Evolutionary conservation across 352 stramenopile genomes (phyloP), one percentile per base, ranked within the genome.

Genomic region (Globisporangium iwayamae): DNA sequence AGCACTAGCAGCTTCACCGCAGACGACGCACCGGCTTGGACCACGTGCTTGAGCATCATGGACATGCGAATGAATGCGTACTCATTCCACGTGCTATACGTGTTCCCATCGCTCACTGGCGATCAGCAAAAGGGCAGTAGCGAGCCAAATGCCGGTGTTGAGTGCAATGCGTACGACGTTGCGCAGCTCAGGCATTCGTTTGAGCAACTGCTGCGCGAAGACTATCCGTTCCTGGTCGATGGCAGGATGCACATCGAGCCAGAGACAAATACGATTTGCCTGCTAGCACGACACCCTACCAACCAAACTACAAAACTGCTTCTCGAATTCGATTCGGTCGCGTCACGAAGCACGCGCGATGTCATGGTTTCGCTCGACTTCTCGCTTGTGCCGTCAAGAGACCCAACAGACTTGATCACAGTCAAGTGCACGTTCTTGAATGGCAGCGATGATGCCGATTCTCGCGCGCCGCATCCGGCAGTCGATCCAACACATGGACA

Each of bases 11-110:
- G 7, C 32, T 3, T 1, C 51, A 41, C 14, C 6, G 11, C 14
- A 16, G 8, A 43, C 7, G 51, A 48, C 2, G 3, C 28, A n/a
- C 36, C 20, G 4, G 6, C 20, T 18, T 55, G 56, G 43, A 64
- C 46, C 20, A 47, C 18, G 2, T 34, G 6, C 20, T 28, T 64
- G 32, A 64, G 22, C 22, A 34, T 50, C 14, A 64, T 64, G 47
- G 58, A 64, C 58, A 56, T 64, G 46, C 58, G 58, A 16, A 57
- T 64, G 58, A 56, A 56, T 32, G 46, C 47, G 14, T 64, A 64
- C 47, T 48, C 58, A 41, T 66, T 66, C 54, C 54, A 34, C 16
- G 58, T 52, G 18, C 45, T 69, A 11, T 69, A 50, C 58, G 22
- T 66, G 25, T 69, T 69, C 14, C 63, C 63, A 22, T 7, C 51